Evolutionary conservation across 1,284 basidiomycete species (phyloP).

Genomic region (Trametes polyzona): DNA sequence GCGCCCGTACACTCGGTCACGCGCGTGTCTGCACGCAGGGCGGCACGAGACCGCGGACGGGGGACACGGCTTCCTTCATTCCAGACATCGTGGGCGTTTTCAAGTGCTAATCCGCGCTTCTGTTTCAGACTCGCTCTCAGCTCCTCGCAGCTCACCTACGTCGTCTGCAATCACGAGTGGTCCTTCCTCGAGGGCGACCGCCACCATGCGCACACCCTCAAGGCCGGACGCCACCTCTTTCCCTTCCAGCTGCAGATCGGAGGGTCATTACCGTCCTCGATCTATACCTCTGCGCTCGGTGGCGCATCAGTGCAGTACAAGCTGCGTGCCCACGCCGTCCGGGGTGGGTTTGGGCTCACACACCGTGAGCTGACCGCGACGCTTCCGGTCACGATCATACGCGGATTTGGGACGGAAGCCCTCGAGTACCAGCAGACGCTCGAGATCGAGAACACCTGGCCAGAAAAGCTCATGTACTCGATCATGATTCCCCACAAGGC

Average conservation of each 20-base stretch:
- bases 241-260: slow-evolving; percentile 87
- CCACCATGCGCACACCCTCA: slow-evolving; percentile 83
- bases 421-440: slow-evolving; percentile 95
- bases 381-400: slow-evolving; percentile 67
- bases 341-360: slow-evolving; percentile 65
- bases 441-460: slow-evolving; percentile 96
- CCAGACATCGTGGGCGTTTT: neutral
- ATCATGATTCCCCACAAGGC: slow-evolving; percentile 89
- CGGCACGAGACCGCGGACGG: slow-evolving; percentile 8
- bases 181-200: slow-evolving; percentile 84
- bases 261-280: slow-evolving; percentile 79
- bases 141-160: slow-evolving; percentile 59
- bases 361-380: slow-evolving; percentile 68
- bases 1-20: neutral
- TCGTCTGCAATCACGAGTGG: slow-evolving; percentile 84
- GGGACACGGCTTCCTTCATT: slow-evolving; percentile 16
- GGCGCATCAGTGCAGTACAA: slow-evolving; percentile 82
- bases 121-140: slow-evolving; percentile 43
- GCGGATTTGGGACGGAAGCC: slow-evolving; percentile 79
- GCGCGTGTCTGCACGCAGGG: neutral
- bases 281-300: slow-evolving; percentile 60
- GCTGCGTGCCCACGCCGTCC: slow-evolving; percentile 80
- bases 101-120: slow-evolving; percentile 7
- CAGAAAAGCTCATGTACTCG: slow-evolving; percentile 92
- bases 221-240: slow-evolving; percentile 86